Conservation (phyloP, 2,329 filamentous ascomycete species). For the Penicillium sp. region DNA sequence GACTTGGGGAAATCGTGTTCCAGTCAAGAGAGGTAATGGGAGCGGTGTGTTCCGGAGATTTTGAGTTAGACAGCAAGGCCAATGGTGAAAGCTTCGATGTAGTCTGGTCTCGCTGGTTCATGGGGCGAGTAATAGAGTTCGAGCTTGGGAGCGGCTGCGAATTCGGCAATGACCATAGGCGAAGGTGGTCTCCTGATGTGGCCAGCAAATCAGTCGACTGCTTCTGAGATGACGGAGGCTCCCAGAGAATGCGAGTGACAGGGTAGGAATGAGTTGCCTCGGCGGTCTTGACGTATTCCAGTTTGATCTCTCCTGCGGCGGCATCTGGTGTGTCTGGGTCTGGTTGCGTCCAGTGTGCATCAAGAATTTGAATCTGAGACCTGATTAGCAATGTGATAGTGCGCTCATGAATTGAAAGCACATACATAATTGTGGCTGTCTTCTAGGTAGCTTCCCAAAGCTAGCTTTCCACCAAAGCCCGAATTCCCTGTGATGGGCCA, state of each 20-base stretch:
- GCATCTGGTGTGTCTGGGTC: slow-evolving; percentile 66
- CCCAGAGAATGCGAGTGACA: slow-evolving; percentile 91
- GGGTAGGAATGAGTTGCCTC: slow-evolving; percentile 98
- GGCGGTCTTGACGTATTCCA: slow-evolving; percentile 90
- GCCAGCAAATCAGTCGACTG: slow-evolving; percentile 91
- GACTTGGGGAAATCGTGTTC: slow-evolving; percentile 93
- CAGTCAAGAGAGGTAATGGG: slow-evolving; percentile 95
- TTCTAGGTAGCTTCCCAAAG: slow-evolving; percentile 92
- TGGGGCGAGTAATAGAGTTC: slow-evolving; percentile 67
- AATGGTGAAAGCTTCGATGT: slow-evolving; percentile 84
- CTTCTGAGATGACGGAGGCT: slow-evolving; percentile 90
- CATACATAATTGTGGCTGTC: slow-evolving; percentile 94
- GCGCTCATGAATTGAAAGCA: slow-evolving; percentile 31
- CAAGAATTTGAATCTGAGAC: slow-evolving; percentile 87
- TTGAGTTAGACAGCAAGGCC: slow-evolving; percentile 91
- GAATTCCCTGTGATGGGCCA: slow-evolving; percentile 71
- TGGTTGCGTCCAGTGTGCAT: slow-evolving; percentile 72
- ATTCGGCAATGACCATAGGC: slow-evolving; percentile 83
- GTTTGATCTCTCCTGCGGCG: slow-evolving; percentile 56
- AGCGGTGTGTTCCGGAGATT: slow-evolving; percentile 96
- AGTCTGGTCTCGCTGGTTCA: slow-evolving; percentile 58
- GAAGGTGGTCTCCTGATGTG: slow-evolving; percentile 89
- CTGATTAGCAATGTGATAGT: slow-evolving; percentile 15
- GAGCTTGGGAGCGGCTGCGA: slow-evolving; percentile 57
- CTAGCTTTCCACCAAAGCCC: slow-evolving; percentile 78